Conservation (phyloP, 257 asterid genomes). For the Fraxinus pennsylvanica region DNA sequence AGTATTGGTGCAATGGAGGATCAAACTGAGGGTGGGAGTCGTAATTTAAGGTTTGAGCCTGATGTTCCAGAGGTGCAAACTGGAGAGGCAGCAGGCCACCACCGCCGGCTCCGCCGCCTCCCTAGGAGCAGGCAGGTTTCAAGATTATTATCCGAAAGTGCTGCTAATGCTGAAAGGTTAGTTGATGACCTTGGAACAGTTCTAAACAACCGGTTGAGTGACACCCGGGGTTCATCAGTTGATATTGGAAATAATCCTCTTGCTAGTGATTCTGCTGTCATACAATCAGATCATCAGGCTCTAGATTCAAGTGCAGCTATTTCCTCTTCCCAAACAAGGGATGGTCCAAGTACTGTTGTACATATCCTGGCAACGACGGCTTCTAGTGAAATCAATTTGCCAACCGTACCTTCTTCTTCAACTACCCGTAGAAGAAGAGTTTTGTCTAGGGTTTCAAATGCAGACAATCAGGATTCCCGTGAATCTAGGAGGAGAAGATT, state of each 20-base stretch:
- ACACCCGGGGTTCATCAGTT: constrained; percentile 30
- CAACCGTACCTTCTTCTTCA: constrained; percentile 19
- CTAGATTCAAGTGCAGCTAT: constrained; percentile 32
- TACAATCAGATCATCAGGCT: constrained; percentile 39
- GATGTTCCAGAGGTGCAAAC: constrained; percentile 37
- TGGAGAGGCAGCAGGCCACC: constrained; percentile 34
- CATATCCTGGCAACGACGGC: constrained; percentile 26
- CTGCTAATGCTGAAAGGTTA: constrained; percentile 72
- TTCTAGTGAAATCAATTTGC: constrained; percentile 26
- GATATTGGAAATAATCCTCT: constrained; percentile 37
- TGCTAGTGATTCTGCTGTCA: constrained; percentile 33
- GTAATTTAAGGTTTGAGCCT: constrained; percentile 20
- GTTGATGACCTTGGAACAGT: constrained; percentile 73
- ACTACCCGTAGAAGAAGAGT: constrained; percentile 33
- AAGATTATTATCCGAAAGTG: constrained; percentile 69
- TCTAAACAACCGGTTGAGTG: constrained; percentile 45
- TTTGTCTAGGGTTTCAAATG: constrained; percentile 28
- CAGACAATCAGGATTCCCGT: constrained; percentile 22
- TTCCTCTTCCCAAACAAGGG: constrained; percentile 41
- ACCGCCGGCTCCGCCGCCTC: constrained; percentile 23
- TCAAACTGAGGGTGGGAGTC: constrained; percentile 35
- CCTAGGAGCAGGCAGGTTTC: constrained; percentile 61
- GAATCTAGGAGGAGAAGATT: constrained; percentile 40
- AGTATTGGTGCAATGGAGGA: constrained; percentile 42
- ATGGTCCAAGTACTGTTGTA: constrained; percentile 31